Conservation (phyloP, 768 basidiomycete genomes). For the Omphalotus guepiniiformis region DNA sequence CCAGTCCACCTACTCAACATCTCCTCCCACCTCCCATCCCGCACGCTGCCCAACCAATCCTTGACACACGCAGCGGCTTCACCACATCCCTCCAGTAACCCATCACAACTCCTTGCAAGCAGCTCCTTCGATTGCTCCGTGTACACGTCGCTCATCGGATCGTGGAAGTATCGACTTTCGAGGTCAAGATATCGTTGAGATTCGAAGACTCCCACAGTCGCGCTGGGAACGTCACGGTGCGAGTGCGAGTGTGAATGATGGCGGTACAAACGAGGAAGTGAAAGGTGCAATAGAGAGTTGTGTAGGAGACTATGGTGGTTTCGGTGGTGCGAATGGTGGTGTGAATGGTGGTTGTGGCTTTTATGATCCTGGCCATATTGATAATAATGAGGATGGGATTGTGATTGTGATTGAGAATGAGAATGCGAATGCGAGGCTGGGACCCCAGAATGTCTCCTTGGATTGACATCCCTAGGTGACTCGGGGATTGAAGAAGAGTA, state of each 20-base stretch:
- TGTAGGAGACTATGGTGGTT: constrained; percentile 25
- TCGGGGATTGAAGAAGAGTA: too few relatives aligned
- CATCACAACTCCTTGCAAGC: constrained; percentile 49
- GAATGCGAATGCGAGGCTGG: too few relatives aligned
- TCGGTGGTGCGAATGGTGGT: constrained; percentile 25
- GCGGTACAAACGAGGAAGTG: constrained; percentile 24
- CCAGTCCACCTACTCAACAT: constrained; percentile 35
- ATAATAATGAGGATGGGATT: neutral
- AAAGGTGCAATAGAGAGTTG: constrained; percentile 1
- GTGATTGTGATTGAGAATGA: too few relatives aligned
- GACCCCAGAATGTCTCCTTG: too few relatives aligned
- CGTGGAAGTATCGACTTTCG: constrained; percentile 49
- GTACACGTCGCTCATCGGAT: constrained; percentile 42
- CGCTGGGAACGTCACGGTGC: constrained; percentile 34
- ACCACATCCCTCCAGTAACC: constrained; percentile 43
- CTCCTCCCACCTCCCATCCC: constrained; percentile 31
- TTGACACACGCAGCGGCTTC: constrained; percentile 36
- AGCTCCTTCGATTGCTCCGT: constrained; percentile 40
- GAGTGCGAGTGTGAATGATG: too few relatives aligned
- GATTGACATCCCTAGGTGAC: too few relatives aligned
- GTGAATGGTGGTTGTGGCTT: constrained; percentile 16
- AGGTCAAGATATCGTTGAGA: constrained; percentile 66
- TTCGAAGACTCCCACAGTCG: constrained; percentile 69
- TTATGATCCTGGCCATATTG: neutral
- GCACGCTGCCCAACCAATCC: constrained; percentile 47